Conservation (phyloP, 2,329 filamentous ascomycete genomes). For the Pseudogymnoascus sp. region DNA sequence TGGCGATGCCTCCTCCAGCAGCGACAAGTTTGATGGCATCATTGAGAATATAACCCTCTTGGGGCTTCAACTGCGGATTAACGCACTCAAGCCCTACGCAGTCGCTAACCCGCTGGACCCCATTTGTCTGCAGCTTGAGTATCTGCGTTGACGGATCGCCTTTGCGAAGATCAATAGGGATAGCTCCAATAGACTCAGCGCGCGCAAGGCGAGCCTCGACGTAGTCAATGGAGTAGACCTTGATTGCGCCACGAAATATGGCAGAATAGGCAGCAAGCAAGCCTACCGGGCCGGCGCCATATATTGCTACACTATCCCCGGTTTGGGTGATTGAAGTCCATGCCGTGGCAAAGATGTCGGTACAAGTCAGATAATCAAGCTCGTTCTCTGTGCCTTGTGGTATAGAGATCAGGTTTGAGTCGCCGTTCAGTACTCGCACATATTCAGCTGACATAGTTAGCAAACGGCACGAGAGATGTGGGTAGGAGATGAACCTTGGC, state of each 20-base stretch:
- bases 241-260: constrained; percentile 50
- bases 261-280: constrained; percentile 60
- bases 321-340: constrained; percentile 37
- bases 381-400: constrained; percentile 48
- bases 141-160: constrained; percentile 54
- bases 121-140: constrained; percentile 47
- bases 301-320: constrained; percentile 56
- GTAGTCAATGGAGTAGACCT: constrained; percentile 55
- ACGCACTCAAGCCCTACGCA: constrained; percentile 41
- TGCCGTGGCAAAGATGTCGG: constrained; percentile 46
- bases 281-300: constrained; percentile 57
- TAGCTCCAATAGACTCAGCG: constrained; percentile 54
- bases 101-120: constrained; percentile 58
- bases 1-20: too few relatives aligned
- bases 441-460: too few relatives aligned
- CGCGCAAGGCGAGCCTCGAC: constrained; percentile 51
- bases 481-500: too few relatives aligned
- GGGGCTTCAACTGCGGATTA: too few relatives aligned
- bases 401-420: too few relatives aligned
- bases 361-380: constrained; percentile 48
- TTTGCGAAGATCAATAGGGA: constrained; percentile 53
- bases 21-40: too few relatives aligned
- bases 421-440: too few relatives aligned
- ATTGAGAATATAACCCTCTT: too few relatives aligned
- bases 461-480: too few relatives aligned